Evolutionary conservation across 257 asterid genomes (phyloP), one percentile per base, ranked within the genome.

Genomic region (Leptodermis oblonga): DNA sequence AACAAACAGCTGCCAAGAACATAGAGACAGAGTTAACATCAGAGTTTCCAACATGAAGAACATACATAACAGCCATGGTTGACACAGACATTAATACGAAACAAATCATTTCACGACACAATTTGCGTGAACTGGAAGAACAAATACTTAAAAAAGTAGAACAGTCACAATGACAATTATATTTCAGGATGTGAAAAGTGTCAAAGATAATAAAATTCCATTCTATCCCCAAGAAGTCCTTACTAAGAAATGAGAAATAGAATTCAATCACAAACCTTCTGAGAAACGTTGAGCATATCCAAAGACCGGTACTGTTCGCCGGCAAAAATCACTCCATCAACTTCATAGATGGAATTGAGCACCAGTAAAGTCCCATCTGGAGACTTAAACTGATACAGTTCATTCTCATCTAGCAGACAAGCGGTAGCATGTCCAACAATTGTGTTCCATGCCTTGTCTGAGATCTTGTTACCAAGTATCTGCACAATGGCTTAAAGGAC

Each of bases 381-480:
- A 18, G 79, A 62, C 46, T 53, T 70, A 69, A 77, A 89, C 51
- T 76, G 13, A 75, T 85, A 84, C 25, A 68, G 76, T 67, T 81
- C 82, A 37, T 78, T 78, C 33, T 82, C 82, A 18, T 90, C 96
- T 65, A 82, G 46, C 11, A 10, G 65, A 70, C 93, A 88, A 12
- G 82, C 78, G 1, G 4, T 45, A 23, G 95, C 97, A 51, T 92
- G 98, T 22, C 28, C 52, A 8, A 84, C 71, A 49, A 92, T 88
- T 36, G 81, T 80, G 42, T 81, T 85, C 98, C 98, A 92, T 58
- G 70, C 46, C 83, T 73, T 88, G 52, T 62, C 76, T 17, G 97
- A 75, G 71, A 74, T 76, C 42, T 77, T 83, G 33, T n/a, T 73
- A 43, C 80, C 78, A 64, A 92, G 87, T 77, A 83, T 80, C 98